Evolutionary conservation across 2,329 filamentous ascomycete genomes (phyloP).

Genomic region (Lachnellula occidentalis): DNA sequence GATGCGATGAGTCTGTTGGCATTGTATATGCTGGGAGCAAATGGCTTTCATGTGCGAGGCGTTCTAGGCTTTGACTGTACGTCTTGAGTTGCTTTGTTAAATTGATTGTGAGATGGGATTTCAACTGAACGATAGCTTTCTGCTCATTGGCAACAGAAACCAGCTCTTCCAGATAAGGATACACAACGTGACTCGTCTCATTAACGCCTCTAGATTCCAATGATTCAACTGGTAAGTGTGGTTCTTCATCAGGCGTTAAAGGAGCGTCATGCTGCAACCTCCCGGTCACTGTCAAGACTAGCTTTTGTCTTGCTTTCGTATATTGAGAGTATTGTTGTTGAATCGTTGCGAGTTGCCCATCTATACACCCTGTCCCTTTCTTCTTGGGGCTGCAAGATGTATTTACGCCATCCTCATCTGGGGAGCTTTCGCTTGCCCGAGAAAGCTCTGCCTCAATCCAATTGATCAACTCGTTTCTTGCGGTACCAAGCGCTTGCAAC

Average conservation of each 20-base stretch:
- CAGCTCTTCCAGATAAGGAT: slow-evolving; percentile 51
- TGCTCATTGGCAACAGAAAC: slow-evolving; percentile 50
- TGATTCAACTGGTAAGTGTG: neutral
- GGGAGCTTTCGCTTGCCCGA: slow-evolving; percentile 38
- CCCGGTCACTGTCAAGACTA: slow-evolving; percentile 35
- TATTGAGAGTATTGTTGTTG: slow-evolving; percentile 51
- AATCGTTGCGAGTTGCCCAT: slow-evolving; percentile 32
- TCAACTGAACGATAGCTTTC: slow-evolving; percentile 52
- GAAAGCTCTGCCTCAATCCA: slow-evolving; percentile 61
- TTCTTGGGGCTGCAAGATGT: slow-evolving; percentile 8
- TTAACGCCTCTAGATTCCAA: slow-evolving; percentile 5
- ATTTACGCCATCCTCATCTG: slow-evolving; percentile 28
- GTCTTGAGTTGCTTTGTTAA: slow-evolving; percentile 49
- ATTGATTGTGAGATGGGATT: slow-evolving; percentile 47
- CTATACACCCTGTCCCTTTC: slow-evolving; percentile 19
- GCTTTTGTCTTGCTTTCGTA: slow-evolving; percentile 41
- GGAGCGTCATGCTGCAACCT: slow-evolving; percentile 5
- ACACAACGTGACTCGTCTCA: slow-evolving; percentile 41
- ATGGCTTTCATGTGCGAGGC: slow-evolving; percentile 57
- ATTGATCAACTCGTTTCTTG: slow-evolving; percentile 54
- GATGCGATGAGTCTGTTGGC: slow-evolving; percentile 28
- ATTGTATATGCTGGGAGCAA: slow-evolving; percentile 49
- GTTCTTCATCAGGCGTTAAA: neutral
- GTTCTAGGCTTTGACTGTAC: slow-evolving; percentile 44
- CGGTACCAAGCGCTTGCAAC: slow-evolving; percentile 47